These are phyloP conservation scores for Solanum hybrid DNA, from an alignment of 305 asterid genomes.

Conservation along the genomic window DNA sequence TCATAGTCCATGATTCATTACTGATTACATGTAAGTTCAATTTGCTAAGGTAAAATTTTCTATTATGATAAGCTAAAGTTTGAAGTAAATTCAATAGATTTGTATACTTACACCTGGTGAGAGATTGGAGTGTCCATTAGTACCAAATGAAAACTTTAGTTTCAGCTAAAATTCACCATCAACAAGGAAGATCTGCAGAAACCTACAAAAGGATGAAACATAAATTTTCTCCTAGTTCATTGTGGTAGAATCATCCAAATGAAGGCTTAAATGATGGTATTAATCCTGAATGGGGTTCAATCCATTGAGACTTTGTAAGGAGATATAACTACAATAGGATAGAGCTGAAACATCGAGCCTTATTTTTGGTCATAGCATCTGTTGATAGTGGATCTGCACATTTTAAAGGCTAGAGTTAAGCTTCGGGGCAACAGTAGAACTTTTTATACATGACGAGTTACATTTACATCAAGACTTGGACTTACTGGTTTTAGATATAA, in stretches of 20 bases:
- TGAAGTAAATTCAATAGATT: background rate
- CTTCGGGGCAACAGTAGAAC: background rate
- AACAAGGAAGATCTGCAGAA: background rate
- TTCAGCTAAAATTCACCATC: background rate
- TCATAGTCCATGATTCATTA: background rate
- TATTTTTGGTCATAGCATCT: background rate
- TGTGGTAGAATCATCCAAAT: background rate
- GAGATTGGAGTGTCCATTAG: background rate
- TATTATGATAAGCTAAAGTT: background rate
- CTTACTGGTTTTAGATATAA: background rate
- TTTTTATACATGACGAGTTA: background rate
- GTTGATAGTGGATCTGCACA: background rate
- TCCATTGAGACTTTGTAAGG: background rate
- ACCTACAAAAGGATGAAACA: background rate
- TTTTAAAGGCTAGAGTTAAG: background rate
- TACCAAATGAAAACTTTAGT: background rate
- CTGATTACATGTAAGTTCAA: background rate
- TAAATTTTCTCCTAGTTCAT: too few relatives aligned
- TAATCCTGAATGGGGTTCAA: background rate
- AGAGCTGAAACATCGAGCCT: background rate
- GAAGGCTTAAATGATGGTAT: background rate
- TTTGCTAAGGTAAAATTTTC: background rate
- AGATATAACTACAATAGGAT: background rate
- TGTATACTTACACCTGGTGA: background rate
- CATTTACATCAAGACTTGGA: background rate